Percentiles rank a stretch among this genome's conserved stretches.
These are phyloP conservation scores for Gossypium davidsonii DNA, from an alignment of 441 rosid genomes.

Conservation along the genomic window DNA sequence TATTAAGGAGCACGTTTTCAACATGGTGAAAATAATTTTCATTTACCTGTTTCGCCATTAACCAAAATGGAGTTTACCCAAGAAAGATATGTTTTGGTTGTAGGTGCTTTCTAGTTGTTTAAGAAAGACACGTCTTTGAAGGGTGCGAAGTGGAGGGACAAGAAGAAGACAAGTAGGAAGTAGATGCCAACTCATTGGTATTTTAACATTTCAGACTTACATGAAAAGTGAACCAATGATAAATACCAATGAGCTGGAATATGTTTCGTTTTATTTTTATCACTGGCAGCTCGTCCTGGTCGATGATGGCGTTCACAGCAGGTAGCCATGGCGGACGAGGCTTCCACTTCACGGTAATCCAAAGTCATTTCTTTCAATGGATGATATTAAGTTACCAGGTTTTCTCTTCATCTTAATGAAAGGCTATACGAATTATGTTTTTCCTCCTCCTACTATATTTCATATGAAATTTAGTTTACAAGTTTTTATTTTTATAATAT, in stretches of 20 bases:
- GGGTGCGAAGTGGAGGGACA: neutral
- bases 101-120: neutral
- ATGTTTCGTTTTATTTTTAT: neutral
- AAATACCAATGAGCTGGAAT: neutral
- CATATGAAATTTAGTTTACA: too few species aligned
- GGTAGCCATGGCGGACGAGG: neutral
- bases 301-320: neutral
- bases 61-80: neutral
- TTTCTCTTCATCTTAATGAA: neutral
- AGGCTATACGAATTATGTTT: too few species aligned
- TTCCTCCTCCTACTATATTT: too few species aligned
- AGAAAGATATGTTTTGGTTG: neutral
- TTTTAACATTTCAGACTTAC: neutral
- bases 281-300: neutral
- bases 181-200: neutral
- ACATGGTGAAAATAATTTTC: neutral
- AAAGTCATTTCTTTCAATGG: neutral
- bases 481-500: too few species aligned
- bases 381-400: neutral
- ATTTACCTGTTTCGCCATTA: too few species aligned
- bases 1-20: neutral
- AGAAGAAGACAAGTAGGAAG: neutral
- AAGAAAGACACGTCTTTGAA: conserved; percentile 7
- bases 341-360: neutral
- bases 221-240: neutral